A percentile compares a stretch with the other conserved stretches of the same genome.
Conservation (phyloP, 345 rosid genomes). For the Raphanus raphanistrum region DNA sequence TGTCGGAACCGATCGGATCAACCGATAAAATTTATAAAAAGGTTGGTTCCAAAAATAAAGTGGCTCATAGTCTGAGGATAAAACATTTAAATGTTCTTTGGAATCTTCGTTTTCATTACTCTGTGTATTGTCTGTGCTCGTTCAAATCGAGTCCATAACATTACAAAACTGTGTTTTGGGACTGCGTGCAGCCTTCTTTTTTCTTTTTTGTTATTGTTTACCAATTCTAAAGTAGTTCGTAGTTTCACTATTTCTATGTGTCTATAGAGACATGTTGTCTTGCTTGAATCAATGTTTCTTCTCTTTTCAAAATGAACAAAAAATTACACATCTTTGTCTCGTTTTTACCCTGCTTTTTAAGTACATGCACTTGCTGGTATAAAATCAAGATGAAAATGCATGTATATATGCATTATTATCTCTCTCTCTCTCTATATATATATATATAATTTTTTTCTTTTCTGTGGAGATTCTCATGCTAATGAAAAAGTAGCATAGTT, state of each 20-base stretch:
- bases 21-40: no score
- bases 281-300: slow-evolving; percentile 14
- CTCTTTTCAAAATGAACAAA: background rate
- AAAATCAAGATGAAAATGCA: slow-evolving; percentile 17
- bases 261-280: slow-evolving; percentile 10
- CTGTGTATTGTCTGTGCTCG: slow-evolving; percentile 11
- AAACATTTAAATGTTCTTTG: slow-evolving; percentile 31
- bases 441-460: background rate
- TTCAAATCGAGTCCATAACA: slow-evolving; percentile 31
- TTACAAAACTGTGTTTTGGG: slow-evolving; percentile 31
- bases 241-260: slow-evolving; percentile 2
- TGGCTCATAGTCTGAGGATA: slow-evolving; percentile 21
- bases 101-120: slow-evolving; percentile 34
- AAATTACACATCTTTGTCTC: background rate
- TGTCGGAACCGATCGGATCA: no score
- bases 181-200: slow-evolving; percentile 12
- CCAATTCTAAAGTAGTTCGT: background rate
- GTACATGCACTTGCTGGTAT: background rate
- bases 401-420: background rate
- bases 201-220: background rate
- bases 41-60: slow-evolving; percentile 18
- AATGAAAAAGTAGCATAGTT: background rate
- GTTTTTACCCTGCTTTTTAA: slow-evolving; percentile 1
- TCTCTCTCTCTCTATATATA: no score
- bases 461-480: background rate